Conservation (phyloP, 2,329 filamentous ascomycete species). For the Bretziella fagacearum region DNA sequence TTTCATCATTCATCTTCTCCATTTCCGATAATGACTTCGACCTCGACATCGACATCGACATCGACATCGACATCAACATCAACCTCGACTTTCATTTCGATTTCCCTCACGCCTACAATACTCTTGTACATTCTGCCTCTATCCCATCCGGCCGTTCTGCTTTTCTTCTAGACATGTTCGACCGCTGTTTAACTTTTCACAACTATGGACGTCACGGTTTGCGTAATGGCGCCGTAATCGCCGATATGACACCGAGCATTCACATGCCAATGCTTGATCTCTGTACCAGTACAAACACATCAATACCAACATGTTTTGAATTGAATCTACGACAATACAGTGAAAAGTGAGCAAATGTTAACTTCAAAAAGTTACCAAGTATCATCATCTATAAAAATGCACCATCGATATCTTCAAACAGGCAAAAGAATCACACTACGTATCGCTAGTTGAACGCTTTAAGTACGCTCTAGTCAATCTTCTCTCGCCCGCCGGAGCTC, state of each 20-base stretch:
- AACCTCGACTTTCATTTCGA: conserved; percentile 2
- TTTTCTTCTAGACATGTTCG: no score
- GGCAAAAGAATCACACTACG: no score
- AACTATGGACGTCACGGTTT: background rate
- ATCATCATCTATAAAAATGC: no score
- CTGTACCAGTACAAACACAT: conserved; percentile 12
- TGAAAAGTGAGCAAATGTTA: background rate
- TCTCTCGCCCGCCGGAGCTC: background rate
- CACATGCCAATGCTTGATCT: background rate
- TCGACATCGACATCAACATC: no score
- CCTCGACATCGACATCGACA: no score
- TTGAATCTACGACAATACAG: background rate
- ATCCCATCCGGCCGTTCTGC: background rate
- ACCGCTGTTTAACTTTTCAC: background rate
- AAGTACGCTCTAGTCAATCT: background rate
- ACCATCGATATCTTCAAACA: no score
- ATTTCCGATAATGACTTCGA: background rate
- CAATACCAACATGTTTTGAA: background rate
- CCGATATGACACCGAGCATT: background rate
- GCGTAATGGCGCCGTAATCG: background rate
- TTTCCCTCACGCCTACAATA: no score
- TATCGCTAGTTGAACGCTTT: no score
- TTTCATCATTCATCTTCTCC: background rate
- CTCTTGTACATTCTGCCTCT: no score
- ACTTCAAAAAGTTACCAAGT: background rate